Evolutionary conservation across 2,329 filamentous ascomycete species (phyloP).

Genomic region (Botrytis elliptica): DNA sequence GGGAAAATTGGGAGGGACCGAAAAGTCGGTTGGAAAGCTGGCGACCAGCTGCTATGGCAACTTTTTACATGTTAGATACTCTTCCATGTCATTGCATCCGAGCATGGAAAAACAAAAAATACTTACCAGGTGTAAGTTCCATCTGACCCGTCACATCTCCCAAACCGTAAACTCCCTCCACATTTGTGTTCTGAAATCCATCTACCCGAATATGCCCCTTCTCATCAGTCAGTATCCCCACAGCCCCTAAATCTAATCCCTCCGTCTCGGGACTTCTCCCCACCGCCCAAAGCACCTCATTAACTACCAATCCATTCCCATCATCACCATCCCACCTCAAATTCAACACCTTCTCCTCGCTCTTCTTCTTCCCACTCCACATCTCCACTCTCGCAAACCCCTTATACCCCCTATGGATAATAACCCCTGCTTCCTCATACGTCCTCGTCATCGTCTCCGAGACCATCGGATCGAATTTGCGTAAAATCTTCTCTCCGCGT

Average conservation of each 20-base stretch:
- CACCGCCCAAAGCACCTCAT: slow-evolving; percentile 52
- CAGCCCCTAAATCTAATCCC: slow-evolving; percentile 43
- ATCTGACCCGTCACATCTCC: slow-evolving; percentile 52
- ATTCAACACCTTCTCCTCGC: slow-evolving; percentile 46
- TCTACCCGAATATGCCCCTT: slow-evolving; percentile 47
- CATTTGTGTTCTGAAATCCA: slow-evolving; percentile 50
- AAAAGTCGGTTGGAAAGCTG: slow-evolving; percentile 51
- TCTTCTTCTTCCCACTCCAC: slow-evolving; percentile 31
- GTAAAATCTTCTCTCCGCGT: slow-evolving; percentile 47
- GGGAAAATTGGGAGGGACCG: slow-evolving; percentile 45
- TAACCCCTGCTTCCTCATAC: slow-evolving; percentile 49
- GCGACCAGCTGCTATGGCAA: slow-evolving; percentile 52
- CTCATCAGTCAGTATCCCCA: slow-evolving; percentile 44
- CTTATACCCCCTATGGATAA: slow-evolving; percentile 47
- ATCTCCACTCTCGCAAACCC: slow-evolving; percentile 48
- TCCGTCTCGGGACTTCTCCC: slow-evolving; percentile 47
- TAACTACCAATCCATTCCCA: slow-evolving; percentile 46
- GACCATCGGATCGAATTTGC: slow-evolving; percentile 53
- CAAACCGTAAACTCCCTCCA: slow-evolving; percentile 48
- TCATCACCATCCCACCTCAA: slow-evolving; percentile 43
- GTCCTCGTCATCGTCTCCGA: slow-evolving; percentile 51
- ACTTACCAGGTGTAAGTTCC: slow-evolving; percentile 49
- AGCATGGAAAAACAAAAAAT: too few relatives aligned
- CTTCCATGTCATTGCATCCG: not conserved
- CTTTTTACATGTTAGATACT: slow-evolving; percentile 33